phyloP scores from a whole-genome alignment of 345 rosid genomes.

The Combretum micranthum region DNA sequence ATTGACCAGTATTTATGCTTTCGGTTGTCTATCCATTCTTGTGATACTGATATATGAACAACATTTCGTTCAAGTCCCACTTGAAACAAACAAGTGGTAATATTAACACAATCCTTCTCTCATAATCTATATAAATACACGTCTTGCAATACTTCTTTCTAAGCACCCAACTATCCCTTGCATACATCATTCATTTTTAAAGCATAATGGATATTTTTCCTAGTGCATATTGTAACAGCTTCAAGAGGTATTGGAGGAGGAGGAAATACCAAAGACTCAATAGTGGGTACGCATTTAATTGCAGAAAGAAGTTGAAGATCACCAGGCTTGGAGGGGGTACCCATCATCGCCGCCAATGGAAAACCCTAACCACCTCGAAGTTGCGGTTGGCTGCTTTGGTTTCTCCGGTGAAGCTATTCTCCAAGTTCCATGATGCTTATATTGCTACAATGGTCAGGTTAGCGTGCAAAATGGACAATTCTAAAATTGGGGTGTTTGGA shows the following conservation, averaged over 20 bases:
- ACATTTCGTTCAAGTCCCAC: too few relatives aligned
- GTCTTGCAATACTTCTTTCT: too few relatives aligned
- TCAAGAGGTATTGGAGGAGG: constrained; percentile 38
- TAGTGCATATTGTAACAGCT: constrained; percentile 7
- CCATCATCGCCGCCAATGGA: neutral
- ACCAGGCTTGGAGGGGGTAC: constrained; percentile 21
- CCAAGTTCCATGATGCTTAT: constrained; percentile 28
- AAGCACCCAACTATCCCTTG: too few relatives aligned
- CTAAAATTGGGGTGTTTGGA: constrained; percentile 7
- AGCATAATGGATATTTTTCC: constrained; percentile 18
- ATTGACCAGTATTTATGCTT: too few relatives aligned
- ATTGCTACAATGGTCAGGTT: constrained; percentile 22
- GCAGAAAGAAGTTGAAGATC: constrained; percentile 21
- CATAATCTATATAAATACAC: too few relatives aligned
- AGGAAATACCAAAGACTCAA: constrained; percentile 28
- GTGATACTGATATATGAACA: too few relatives aligned
- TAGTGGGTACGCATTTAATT: neutral
- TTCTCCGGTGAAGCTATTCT: constrained; percentile 22
- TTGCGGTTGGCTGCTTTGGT: constrained; percentile 5
- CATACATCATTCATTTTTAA: neutral
- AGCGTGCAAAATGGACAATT: constrained; percentile 14
- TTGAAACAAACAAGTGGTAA: too few relatives aligned
- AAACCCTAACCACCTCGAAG: neutral
- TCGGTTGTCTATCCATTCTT: too few relatives aligned
- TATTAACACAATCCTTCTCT: too few relatives aligned